Conservation (phyloP, 2,329 filamentous ascomycete genomes). For the Colletotrichum paranaense region DNA sequence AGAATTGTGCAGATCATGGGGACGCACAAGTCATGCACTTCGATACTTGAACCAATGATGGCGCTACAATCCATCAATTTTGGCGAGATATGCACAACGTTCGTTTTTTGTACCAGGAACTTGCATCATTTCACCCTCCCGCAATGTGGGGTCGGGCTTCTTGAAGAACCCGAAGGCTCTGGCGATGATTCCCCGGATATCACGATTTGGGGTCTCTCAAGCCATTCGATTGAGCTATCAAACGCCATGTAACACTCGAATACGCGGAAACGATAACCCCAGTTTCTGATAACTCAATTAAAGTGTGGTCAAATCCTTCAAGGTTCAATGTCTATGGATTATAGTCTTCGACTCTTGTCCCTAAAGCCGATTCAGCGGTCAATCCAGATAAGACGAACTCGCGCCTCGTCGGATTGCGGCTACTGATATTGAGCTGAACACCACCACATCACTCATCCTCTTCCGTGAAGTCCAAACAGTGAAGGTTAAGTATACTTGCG, state of each 20-base stretch:
- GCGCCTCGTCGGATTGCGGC: no score
- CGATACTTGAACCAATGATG: background rate
- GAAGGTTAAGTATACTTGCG: no score
- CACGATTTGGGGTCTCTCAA: background rate
- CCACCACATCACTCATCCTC: background rate
- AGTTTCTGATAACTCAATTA: background rate
- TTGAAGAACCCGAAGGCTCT: background rate
- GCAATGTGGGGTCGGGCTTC: background rate
- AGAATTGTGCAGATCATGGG: accelerated
- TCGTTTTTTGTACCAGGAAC: background rate
- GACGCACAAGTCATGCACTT: background rate
- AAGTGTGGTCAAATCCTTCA: background rate
- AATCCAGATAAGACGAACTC: background rate
- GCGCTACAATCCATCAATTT: background rate
- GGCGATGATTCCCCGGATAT: background rate
- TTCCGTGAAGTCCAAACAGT: background rate
- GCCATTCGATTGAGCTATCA: background rate
- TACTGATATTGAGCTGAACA: background rate
- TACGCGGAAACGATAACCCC: background rate
- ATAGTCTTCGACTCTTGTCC: background rate
- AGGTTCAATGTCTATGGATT: background rate
- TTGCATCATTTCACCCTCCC: background rate
- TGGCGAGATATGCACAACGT: background rate
- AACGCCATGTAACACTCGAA: background rate
- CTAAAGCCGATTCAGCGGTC: background rate